Percentiles rank a stretch among this genome's conserved stretches.
These are phyloP conservation scores for Ganoderma lingzhi DNA, from an alignment of 1,284 basidiomycete species.

Conservation along the genomic window DNA sequence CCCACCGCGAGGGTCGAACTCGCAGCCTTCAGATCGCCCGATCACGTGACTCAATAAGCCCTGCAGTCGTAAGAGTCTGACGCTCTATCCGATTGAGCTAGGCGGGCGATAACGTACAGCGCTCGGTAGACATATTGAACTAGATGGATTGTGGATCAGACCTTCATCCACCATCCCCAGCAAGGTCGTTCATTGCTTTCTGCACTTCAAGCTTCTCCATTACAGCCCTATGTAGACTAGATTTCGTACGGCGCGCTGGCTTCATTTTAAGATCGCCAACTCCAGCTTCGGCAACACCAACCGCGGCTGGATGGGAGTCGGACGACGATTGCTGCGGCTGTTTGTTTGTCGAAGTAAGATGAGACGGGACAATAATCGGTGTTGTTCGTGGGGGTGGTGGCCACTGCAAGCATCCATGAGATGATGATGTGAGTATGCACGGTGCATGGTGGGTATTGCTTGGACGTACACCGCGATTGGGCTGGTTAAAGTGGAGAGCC, in stretches of 20 bases:
- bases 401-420: constrained; percentile 56
- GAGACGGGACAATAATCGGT: constrained; percentile 75
- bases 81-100: constrained; percentile 91
- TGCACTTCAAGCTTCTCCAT: constrained; percentile 79
- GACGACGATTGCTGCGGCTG: neutral
- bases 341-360: constrained; percentile 51
- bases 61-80: constrained; percentile 62
- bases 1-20: constrained; percentile 93
- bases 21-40: constrained; percentile 80
- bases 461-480: constrained; percentile 70
- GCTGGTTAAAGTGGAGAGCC: constrained; percentile 83
- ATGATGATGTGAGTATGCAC: too few species aligned
- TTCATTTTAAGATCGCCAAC: constrained; percentile 42
- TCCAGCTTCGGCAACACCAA: constrained; percentile 12
- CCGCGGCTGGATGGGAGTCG: neutral
- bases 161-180: constrained; percentile 27
- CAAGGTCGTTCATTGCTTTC: constrained; percentile 71
- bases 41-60: neutral
- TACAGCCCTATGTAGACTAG: constrained; percentile 77
- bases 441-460: too few species aligned
- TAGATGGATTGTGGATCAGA: neutral
- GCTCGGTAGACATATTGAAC: neutral
- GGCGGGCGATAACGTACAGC: constrained; percentile 55
- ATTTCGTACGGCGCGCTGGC: constrained; percentile 52
- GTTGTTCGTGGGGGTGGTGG: constrained; percentile 78